Conservation (phyloP, 768 basidiomycete species). For the Leccinum broughii region DNA sequence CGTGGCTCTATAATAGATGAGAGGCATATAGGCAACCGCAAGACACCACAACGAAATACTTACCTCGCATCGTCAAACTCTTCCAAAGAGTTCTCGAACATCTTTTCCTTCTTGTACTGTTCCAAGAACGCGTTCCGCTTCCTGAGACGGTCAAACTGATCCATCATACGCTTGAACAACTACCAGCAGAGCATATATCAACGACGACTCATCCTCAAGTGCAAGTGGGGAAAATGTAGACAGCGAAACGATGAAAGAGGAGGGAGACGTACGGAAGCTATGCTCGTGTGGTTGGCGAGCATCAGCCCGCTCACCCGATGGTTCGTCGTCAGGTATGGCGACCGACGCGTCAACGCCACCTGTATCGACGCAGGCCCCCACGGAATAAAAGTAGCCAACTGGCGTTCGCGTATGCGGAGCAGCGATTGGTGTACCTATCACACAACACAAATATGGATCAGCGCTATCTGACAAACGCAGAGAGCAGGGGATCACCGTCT, state of each 20-base stretch:
- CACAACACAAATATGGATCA: neutral
- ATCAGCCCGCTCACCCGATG: slow-evolving; percentile 97
- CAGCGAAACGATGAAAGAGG: neutral
- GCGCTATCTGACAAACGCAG: neutral
- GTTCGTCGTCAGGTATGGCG: slow-evolving; percentile 83
- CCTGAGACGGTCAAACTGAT: slow-evolving; percentile 87
- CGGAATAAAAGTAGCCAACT: slow-evolving; percentile 96
- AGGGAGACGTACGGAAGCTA: slow-evolving; percentile 72
- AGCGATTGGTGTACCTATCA: slow-evolving; percentile 93
- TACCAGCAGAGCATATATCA: slow-evolving; percentile 29
- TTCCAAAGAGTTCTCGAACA: slow-evolving; percentile 90
- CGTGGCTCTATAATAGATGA: slow-evolving; percentile 57
- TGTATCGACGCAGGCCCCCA: slow-evolving; percentile 99
- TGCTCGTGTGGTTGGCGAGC: slow-evolving; percentile 99
- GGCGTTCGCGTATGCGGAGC: slow-evolving; percentile 93
- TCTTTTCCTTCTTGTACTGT: slow-evolving; percentile 95
- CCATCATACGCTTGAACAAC: slow-evolving; percentile 95
- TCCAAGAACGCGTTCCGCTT: slow-evolving; percentile 94
- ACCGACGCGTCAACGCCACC: slow-evolving; percentile 89
- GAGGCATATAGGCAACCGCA: neutral
- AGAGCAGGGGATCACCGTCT: slow-evolving; percentile 2
- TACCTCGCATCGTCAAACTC: slow-evolving; percentile 98
- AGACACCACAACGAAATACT: slow-evolving; percentile 15
- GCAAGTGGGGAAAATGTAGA: neutral
- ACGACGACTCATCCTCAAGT: neutral